Evolutionary conservation across 108 stramenopile species (phyloP), one percentile per base, ranked within the genome.

Genomic region (Nitzschia sp.): DNA sequence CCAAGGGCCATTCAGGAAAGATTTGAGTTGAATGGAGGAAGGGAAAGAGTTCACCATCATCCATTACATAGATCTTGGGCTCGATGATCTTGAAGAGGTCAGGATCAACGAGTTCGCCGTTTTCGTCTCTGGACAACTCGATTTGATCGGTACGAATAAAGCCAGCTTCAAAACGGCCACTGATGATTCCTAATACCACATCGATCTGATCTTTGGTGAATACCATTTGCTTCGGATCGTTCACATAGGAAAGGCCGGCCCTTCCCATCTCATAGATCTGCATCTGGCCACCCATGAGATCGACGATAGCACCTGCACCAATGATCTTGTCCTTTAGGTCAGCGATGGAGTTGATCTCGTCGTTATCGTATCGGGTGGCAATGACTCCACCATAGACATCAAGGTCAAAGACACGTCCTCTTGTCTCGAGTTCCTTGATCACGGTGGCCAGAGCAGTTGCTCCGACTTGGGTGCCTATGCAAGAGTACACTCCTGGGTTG

Each of bases 1-100:
- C 79, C 28, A 80, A 6, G 53, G 71, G 75, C 79, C 79, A 80
- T 48, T 80, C 79, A 11, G 79, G 64, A 55, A 71, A 75, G 15
- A 80, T 18, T 3, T 54, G 38, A 0, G 79, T 80, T 31, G 67
- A 64, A n/a, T 58, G 42, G 31, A 62, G 31, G 33, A 69, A 80
- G 6, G 79, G 79, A 61, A 76, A 80, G 47, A 61, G 58, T 18
- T 15, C 62, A 9, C 79, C 79, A 19, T 9, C 11, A 30, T 67
- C 51, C 53, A 54, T 55, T 11, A 67, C 66, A 48, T 55, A 36
- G 54, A 67, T 25, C 66, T 67, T 54, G 2, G 66, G 66, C 11
- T 67, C 53, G 32, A 67, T 67, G 53, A 67, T 31, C 54, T 67
- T 67, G 54, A 67, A 54, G 8, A 27, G 38, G 42, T 76, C 51